Evolutionary conservation across 441 rosid genomes (phyloP).

Genomic region (Dalechampia spathulata): DNA sequence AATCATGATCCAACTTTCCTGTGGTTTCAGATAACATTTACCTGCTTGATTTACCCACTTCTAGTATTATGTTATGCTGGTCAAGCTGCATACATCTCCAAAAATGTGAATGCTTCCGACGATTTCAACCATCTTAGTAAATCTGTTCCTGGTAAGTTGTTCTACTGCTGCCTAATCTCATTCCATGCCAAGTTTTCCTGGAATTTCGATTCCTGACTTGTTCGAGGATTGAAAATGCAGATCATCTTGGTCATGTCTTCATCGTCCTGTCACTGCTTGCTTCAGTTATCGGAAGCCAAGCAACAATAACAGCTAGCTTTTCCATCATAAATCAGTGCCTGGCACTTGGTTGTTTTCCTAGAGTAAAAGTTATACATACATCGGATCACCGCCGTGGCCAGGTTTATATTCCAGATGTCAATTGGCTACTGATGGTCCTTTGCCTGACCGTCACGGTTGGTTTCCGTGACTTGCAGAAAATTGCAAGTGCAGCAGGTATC

Average conservation of each 20-base stretch:
- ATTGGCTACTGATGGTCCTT: slow-evolving; percentile 58
- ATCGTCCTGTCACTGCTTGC: slow-evolving; percentile 43
- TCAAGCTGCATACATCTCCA: slow-evolving; percentile 61
- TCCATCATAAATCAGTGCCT: slow-evolving; percentile 67
- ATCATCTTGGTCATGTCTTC: slow-evolving; percentile 32
- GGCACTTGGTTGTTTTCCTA: slow-evolving; percentile 58
- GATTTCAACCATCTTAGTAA: slow-evolving; percentile 40
- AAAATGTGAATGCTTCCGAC: slow-evolving; percentile 15
- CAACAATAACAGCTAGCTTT: slow-evolving; percentile 60
- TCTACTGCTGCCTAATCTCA: neutral
- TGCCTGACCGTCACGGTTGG: slow-evolving; percentile 46
- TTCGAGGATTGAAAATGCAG: slow-evolving; percentile 25
- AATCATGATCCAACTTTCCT: neutral
- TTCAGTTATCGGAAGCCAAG: slow-evolving; percentile 65
- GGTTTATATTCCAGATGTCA: slow-evolving; percentile 56
- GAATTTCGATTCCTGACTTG: slow-evolving; percentile 12
- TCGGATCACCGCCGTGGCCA: slow-evolving; percentile 52
- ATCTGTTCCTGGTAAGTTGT: slow-evolving; percentile 43
- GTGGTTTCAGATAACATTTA: slow-evolving; percentile 38
- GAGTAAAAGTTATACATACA: slow-evolving; percentile 54
- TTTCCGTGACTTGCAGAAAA: slow-evolving; percentile 28
- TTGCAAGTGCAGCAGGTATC: slow-evolving; percentile 58
- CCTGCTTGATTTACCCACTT: slow-evolving; percentile 44
- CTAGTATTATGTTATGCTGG: slow-evolving; percentile 50
- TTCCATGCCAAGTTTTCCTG: neutral